Base-by-base conservation (phyloP, 805 yeast species). In the Yamadazyma kitorensis region DNA sequence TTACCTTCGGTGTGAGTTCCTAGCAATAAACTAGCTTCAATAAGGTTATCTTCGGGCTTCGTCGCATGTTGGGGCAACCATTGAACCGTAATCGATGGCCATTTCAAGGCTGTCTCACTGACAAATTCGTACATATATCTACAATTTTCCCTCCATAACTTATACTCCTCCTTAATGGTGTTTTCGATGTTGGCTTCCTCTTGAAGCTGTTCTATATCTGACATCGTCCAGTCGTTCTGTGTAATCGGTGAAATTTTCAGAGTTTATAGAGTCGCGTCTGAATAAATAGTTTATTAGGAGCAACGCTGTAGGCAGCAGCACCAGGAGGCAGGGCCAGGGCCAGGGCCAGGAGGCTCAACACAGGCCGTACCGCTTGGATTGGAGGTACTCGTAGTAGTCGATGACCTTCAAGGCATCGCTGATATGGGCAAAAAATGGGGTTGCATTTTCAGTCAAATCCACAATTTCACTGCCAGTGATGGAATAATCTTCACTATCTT, bases 71-170 rank as follows among this genome's bases (percentile, higher is more conserved):
- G 63, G 0, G 88, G 89, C 6, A 82, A 55, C 89, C 93, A 85
- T 56, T 85, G 86, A 4, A 82, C 71, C 1, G 91, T 80, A 31
- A 85, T 64, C 2, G 89, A 80, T 2, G 95, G 94, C 94, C 94
- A 85, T 9, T 80, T 75, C 28, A 85, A 60, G 2, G 83, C 86
- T 0, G 91, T 82, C 51, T 85, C 93, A 31, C 83, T 77, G 20
- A 85, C 86, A 52, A 81, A 84, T 48, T 84, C 88, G 46, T 85
- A 85, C 93, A 85, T 83, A 47, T 71, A 78, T 9, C 85, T 81
- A 44, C 89, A 84, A 49, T 83, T 85, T 50, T 83, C 77, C 40
- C 86, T 71, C 95, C 95, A 85, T 42, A 84, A 56, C 40, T 81
- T 78, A 52, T 85, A 84, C 53, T 85, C 94, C 45, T 76, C 80